A percentile compares a stretch with the other conserved stretches of the same genome.
Evolutionary conservation across 2,329 filamentous ascomycete genomes (phyloP).

Genomic region (Exophiala calicioides): DNA sequence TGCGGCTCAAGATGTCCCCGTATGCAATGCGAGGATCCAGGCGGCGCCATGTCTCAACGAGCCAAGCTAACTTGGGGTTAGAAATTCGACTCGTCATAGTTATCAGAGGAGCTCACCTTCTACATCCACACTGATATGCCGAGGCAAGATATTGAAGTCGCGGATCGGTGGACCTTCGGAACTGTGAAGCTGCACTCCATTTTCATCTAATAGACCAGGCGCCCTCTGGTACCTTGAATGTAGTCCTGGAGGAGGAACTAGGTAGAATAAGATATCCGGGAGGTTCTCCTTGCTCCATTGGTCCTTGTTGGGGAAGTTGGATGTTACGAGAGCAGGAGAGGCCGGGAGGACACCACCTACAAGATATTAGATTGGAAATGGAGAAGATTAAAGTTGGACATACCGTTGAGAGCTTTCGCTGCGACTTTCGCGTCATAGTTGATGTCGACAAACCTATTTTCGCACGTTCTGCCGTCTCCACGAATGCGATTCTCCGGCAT

Average conservation of each 20-base stretch:
- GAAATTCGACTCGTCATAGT: not conserved
- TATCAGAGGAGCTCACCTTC: not conserved
- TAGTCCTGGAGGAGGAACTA: constrained; percentile 9
- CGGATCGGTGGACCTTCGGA: constrained; percentile 14
- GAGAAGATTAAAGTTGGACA: not conserved
- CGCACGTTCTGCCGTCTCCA: not conserved
- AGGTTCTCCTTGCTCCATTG: constrained; percentile 31
- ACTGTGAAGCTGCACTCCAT: not conserved
- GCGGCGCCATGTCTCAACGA: constrained; percentile 37
- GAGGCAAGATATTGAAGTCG: constrained; percentile 33
- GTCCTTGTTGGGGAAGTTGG: constrained; percentile 18
- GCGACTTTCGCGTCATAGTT: constrained; percentile 1
- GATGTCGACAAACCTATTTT: not conserved
- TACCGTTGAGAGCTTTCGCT: not conserved
- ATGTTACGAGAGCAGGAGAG: constrained; percentile 6
- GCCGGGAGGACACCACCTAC: constrained; percentile 7
- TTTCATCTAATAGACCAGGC: constrained; percentile 3
- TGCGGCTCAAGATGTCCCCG: constrained; percentile 35
- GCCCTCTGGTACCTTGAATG: not conserved
- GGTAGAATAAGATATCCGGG: constrained; percentile 32
- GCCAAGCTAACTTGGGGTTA: constrained; percentile 29
- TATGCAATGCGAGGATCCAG: constrained; percentile 34
- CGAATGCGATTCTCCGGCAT: not conserved
- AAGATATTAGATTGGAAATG: constrained; percentile 2
- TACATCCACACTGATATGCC: constrained; percentile 36